A percentile compares a stretch with the other conserved stretches of the same genome.
Evolutionary conservation across 2,329 filamentous ascomycete genomes (phyloP).

Genomic region (Colletotrichum ledebouriae): DNA sequence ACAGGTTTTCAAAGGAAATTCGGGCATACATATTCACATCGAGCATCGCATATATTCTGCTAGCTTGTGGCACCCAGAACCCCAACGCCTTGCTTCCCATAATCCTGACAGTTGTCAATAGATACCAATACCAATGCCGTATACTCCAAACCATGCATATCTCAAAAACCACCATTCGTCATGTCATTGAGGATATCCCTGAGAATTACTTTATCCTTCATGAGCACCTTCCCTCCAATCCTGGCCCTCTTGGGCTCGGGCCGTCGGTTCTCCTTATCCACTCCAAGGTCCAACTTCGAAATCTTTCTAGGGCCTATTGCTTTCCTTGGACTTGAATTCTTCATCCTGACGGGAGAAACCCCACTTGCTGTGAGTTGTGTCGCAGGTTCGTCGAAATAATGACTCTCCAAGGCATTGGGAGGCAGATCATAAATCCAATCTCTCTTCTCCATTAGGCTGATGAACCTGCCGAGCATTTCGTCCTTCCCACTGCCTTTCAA

Average conservation of each 20-base stretch:
- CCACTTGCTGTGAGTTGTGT: conserved; percentile 61
- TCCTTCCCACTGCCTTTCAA: conserved; percentile 79
- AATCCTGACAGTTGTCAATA: conserved; percentile 23
- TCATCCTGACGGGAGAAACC: conserved; percentile 32
- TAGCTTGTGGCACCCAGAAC: background rate
- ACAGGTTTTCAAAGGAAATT: background rate
- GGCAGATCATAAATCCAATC: conserved; percentile 86
- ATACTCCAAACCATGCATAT: conserved; percentile 31
- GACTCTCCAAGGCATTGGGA: conserved; percentile 72
- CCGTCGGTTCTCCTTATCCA: conserved; percentile 61
- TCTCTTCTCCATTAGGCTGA: conserved; percentile 80
- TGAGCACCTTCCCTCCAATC: conserved; percentile 71
- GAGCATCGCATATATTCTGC: background rate
- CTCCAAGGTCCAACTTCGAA: conserved; percentile 41
- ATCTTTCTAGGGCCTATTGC: background rate
- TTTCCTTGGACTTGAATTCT: conserved; percentile 25
- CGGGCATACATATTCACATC: too few relatives aligned
- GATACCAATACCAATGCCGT: conserved; percentile 15
- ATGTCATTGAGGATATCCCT: conserved; percentile 84
- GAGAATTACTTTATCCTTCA: conserved; percentile 77
- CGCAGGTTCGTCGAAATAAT: conserved; percentile 73
- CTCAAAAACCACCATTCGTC: conserved; percentile 59
- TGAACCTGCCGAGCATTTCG: conserved; percentile 82
- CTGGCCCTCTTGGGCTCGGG: conserved; percentile 68
- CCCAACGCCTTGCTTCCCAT: conserved; percentile 7